These are phyloP conservation scores for Bruguiera sexangula DNA, from an alignment of 345 rosid species.

Conservation along the genomic window DNA sequence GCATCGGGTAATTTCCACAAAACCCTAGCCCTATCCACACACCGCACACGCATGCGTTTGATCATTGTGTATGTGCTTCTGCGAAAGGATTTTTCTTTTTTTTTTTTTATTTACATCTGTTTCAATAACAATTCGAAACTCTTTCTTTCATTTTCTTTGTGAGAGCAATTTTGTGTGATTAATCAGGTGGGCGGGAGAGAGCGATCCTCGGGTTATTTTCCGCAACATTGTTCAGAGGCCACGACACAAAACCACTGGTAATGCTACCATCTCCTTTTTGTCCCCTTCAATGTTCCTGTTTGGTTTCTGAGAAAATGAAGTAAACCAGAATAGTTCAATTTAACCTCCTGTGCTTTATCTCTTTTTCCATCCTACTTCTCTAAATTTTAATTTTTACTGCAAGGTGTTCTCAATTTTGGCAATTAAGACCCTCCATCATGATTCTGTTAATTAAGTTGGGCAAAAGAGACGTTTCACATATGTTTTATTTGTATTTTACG, in stretches of 20 bases:
- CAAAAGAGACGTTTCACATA: too few species aligned
- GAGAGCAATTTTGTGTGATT: background rate
- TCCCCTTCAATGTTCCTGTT: background rate
- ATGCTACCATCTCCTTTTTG: background rate
- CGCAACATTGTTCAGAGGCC: slow-evolving; percentile 97
- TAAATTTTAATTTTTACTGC: too few species aligned
- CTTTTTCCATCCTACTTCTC: background rate
- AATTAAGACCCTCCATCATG: too few species aligned
- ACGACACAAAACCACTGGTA: slow-evolving; percentile 89
- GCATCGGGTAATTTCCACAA: slow-evolving; percentile 63
- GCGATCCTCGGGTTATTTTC: slow-evolving; percentile 83
- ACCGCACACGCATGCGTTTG: background rate
- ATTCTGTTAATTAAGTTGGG: too few species aligned
- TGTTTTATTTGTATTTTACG: too few species aligned
- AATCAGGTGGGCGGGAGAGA: slow-evolving; percentile 95
- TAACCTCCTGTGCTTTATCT: background rate
- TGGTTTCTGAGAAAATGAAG: background rate
- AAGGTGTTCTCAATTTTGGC: too few species aligned
- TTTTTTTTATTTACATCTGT: background rate
- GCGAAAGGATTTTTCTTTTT: too few species aligned
- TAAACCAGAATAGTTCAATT: background rate
- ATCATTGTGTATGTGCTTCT: background rate
- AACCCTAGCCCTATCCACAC: slow-evolving; percentile 30
- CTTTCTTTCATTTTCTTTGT: background rate
- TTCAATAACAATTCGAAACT: background rate